phyloP scores from a whole-genome alignment of 2,329 filamentous ascomycete species.

The Scedosporium boydii region DNA sequence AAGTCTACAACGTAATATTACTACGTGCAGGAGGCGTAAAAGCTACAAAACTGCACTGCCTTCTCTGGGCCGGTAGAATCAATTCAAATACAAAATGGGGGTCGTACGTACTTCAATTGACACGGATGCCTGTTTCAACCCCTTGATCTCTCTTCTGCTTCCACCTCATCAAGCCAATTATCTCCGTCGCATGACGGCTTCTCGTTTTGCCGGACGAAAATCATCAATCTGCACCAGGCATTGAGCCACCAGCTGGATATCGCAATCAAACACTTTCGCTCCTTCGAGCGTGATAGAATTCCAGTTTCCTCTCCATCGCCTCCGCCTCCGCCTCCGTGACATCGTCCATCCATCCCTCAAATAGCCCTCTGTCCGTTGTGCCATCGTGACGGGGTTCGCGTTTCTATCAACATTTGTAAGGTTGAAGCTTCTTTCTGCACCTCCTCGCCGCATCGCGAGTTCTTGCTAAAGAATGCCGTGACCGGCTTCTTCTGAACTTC shows the following conservation, averaged over 20 bases:
- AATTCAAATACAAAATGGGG: background rate
- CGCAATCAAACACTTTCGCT: background rate
- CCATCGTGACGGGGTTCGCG: background rate
- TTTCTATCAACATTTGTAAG: background rate
- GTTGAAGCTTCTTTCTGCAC: background rate
- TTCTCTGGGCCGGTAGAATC: background rate
- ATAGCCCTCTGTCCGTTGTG: background rate
- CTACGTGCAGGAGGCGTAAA: too few species aligned
- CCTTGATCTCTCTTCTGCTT: background rate
- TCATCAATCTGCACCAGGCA: constrained; percentile 6
- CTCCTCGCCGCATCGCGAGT: background rate
- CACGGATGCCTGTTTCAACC: background rate
- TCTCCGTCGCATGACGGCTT: constrained; percentile 6
- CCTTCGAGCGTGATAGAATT: background rate
- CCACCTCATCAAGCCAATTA: constrained; percentile 2
- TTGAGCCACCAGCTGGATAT: background rate
- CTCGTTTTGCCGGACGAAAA: constrained; percentile 8
- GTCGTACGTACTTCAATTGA: background rate
- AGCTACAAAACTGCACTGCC: too few species aligned
- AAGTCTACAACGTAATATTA: background rate
- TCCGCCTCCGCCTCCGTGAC: background rate
- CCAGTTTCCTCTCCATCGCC: background rate
- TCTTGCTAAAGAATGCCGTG: background rate
- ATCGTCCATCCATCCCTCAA: background rate
- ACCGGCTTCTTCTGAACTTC: background rate